Conservation (phyloP, 805 yeast genomes). For the Pichia membranifaciens region DNA sequence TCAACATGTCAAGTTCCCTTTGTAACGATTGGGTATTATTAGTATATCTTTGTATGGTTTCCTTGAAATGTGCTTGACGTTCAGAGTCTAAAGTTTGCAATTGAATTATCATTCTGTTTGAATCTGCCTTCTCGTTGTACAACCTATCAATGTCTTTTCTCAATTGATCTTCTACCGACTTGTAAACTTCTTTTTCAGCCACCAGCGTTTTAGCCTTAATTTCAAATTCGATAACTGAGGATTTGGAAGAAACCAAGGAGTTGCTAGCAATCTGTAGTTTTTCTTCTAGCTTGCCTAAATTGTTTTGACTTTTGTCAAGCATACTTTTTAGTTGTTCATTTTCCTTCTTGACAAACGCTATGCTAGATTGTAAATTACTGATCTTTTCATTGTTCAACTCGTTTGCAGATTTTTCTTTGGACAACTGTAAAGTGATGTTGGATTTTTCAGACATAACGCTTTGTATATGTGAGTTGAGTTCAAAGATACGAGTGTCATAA, state of each 20-base stretch:
- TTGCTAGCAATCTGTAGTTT: conserved; percentile 44
- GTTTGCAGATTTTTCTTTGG: conserved; percentile 49
- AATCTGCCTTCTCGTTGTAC: conserved; percentile 50
- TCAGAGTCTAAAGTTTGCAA: conserved; percentile 59
- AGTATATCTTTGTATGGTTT: conserved; percentile 43
- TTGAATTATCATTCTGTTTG: conserved; percentile 52
- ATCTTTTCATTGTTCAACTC: conserved; percentile 50
- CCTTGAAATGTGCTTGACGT: conserved; percentile 47
- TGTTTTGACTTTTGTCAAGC: conserved; percentile 36
- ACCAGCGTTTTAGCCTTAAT: conserved; percentile 42
- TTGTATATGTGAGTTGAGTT: conserved; percentile 44
- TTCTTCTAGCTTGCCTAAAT: conserved; percentile 41
- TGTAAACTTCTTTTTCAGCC: conserved; percentile 51
- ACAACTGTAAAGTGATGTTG: conserved; percentile 42
- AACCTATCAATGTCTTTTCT: conserved; percentile 47
- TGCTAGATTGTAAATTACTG: conserved; percentile 35
- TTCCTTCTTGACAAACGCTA: conserved; percentile 40
- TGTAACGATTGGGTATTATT: conserved; percentile 47
- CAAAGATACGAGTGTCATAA: conserved; percentile 37
- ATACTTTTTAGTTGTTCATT: conserved; percentile 38
- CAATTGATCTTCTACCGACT: conserved; percentile 43
- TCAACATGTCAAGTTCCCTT: conserved; percentile 37
- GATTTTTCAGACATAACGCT: conserved; percentile 37
- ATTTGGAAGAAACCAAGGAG: conserved; percentile 50
- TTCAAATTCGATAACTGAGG: conserved; percentile 38